Percentiles rank a stretch among this genome's conserved stretches.
Conservation (phyloP, 257 asterid species). For the Solanum paucissectum region DNA sequence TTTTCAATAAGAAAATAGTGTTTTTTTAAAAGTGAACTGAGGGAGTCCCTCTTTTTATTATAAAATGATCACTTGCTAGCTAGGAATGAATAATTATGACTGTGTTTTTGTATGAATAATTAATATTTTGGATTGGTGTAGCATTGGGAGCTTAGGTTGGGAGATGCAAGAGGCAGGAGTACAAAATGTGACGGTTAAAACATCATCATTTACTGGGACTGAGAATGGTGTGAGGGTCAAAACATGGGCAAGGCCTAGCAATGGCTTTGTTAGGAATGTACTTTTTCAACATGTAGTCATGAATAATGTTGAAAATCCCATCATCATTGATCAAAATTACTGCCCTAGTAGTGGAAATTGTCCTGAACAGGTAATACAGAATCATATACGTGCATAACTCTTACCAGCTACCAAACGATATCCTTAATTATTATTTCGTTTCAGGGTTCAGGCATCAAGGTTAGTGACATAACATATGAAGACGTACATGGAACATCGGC, state of each 20-base stretch:
- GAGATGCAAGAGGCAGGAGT: constrained; percentile 45
- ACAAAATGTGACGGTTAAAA: constrained; percentile 38
- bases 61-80: neutral
- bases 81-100: neutral
- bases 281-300: constrained; percentile 38
- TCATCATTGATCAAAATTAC: constrained; percentile 59
- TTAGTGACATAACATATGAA: constrained; percentile 35
- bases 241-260: constrained; percentile 58
- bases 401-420: neutral
- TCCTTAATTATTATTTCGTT: neutral
- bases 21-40: too few species aligned
- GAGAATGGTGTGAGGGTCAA: constrained; percentile 51
- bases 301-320: constrained; percentile 52
- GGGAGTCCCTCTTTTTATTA: neutral
- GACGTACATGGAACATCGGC: constrained; percentile 56
- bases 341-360: constrained; percentile 37
- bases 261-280: constrained; percentile 37
- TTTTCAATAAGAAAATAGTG: too few species aligned
- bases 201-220: constrained; percentile 23
- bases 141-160: constrained; percentile 57
- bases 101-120: neutral
- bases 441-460: constrained; percentile 49
- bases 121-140: neutral
- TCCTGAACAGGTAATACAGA: constrained; percentile 35
- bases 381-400: too few species aligned